Evolutionary conservation across 164 flowering plant genomes (phyloP), one percentile per base, ranked within the genome.

Genomic region (Sextonia rubra): DNA sequence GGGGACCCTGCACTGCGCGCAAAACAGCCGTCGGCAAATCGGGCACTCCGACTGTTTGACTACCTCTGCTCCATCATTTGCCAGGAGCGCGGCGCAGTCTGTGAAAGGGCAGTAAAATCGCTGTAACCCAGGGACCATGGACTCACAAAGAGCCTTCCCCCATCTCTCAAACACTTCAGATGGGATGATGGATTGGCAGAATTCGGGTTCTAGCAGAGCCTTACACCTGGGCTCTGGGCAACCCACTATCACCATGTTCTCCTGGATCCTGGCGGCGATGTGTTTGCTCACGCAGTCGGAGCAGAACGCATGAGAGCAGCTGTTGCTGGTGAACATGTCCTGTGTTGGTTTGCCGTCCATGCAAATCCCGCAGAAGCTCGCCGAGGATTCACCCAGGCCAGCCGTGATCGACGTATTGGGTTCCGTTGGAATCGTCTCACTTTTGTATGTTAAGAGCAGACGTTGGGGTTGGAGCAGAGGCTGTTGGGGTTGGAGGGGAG

Each of bases 1-100:
- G 15, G 81, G 48, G 7, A 83, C 86, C 71, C 47, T 73, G 60
- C 90, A 85, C 48, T 52, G 72, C 1, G 81, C 84, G 63, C 90
- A 85, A 63, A 86, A 83, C 66, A 83, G 23, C 60, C 84, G 75
- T 22, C 69, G 71, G 69, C 87, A 87, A 23, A 24, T 22, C 2
- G 83, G 85, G 62, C 88, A 86, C 79, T 85, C 82, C 0, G 76
- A 26, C 20, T 72, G 26, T 12, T 20, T 47, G 69, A 69, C 71
- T 1, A 4, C 47, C 37, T 29, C 74, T 14, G 56, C 71, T 12
- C 60, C 74, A 62, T 73, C 73, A 37, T 78, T 67, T 17, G 47
- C 68, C 64, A 78, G 32, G 12, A 75, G 22, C 8, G 69, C 73
- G 2, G 64, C 27, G 60, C 81, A 78, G 55, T 78, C 77, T 65